A percentile compares a stretch with the other conserved stretches of the same genome.
These are phyloP conservation scores for Paulownia fortunei DNA, from an alignment of 257 asterid genomes.

Conservation along the genomic window DNA sequence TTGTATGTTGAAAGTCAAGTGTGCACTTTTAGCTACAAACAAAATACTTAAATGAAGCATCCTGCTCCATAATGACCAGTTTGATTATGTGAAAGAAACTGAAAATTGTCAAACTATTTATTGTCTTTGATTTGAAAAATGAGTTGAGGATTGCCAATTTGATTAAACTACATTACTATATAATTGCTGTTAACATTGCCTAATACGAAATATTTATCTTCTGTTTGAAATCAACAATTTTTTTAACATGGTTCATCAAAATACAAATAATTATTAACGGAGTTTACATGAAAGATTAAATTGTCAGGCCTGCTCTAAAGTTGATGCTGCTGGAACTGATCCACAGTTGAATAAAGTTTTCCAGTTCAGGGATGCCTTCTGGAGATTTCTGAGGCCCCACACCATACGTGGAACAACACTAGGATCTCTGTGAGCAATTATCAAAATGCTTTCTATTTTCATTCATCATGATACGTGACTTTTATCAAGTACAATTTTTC, in stretches of 20 bases:
- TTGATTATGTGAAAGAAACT: not conserved
- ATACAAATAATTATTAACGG: slow-evolving; percentile 30
- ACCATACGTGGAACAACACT: slow-evolving; percentile 95
- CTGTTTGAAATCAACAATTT: not conserved
- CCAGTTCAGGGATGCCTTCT: slow-evolving; percentile 85
- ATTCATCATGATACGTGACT: slow-evolving; percentile 4
- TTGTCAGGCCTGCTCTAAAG: slow-evolving; percentile 87
- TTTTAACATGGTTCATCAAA: slow-evolving; percentile 5
- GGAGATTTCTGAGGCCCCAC: slow-evolving; percentile 98
- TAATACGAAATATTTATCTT: not conserved
- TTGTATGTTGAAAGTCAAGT: not conserved
- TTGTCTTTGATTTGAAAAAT: not conserved
- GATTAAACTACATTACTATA: not conserved
- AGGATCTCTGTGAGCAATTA: slow-evolving; percentile 80
- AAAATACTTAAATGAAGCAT: not conserved
- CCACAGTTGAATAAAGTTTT: slow-evolving; percentile 59
- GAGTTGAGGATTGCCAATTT: not conserved
- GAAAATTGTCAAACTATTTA: not conserved
- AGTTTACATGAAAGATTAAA: slow-evolving; percentile 45
- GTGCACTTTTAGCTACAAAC: not conserved
- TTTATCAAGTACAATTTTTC: not conserved
- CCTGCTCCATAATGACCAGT: not conserved
- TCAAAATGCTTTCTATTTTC: slow-evolving; percentile 8
- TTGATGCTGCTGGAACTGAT: slow-evolving; percentile 78
- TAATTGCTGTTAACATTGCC: not conserved